Evolutionary conservation across 2,329 filamentous ascomycete species (phyloP), one percentile per base, ranked within the genome.

Genomic region (Pseudocercospora musae): DNA sequence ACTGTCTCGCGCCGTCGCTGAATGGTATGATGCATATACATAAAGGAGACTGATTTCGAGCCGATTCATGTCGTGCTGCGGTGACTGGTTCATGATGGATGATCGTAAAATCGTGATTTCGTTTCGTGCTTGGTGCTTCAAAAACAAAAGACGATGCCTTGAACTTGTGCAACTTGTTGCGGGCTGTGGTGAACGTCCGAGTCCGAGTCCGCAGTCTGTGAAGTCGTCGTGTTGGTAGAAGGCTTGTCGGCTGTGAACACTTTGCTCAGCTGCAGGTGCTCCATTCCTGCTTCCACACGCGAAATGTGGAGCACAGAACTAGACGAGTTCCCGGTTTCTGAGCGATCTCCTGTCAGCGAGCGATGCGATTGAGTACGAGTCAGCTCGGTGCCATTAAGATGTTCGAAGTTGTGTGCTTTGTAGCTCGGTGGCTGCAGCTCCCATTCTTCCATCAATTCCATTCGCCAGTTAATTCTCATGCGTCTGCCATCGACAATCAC

Each of bases 361-460:
- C 60, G 63, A 29, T 64, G 62, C 18, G 68, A 69, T 18, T 55
- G 53, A 5, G 65, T 42, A n/a, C 70, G 62, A 15, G 50, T 57
- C 1, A 69, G 56, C 15, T 54, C 58, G 2, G 33, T 31, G 13
- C 50, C 42, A 5, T 48, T 61, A 23, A 54, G 11, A n/a, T 54
- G 53, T 18, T 63, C 48, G 61, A 73, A 72, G 2, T 60, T 61
- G 52, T 73, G 71, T n/a, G 66, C 56, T 46, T 66, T 76, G 72
- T 82, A 82, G 49, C 74, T 75, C 3, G 80, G 80, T n/a, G 80
- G 79, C 52, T 76, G 73, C 2, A 78, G 69, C 13, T 72, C 71
- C 74, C 77, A 81, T 6, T 76, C 73, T 46, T 78, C 74, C 4
- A 81, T 72, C n/a, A 73, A 68, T 56, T 78, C 75, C 63, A 77